Evolutionary conservation across 208 protist genomes (phyloP), one percentile per base, ranked within the genome.

Genomic region (Trypanosoma mega): DNA sequence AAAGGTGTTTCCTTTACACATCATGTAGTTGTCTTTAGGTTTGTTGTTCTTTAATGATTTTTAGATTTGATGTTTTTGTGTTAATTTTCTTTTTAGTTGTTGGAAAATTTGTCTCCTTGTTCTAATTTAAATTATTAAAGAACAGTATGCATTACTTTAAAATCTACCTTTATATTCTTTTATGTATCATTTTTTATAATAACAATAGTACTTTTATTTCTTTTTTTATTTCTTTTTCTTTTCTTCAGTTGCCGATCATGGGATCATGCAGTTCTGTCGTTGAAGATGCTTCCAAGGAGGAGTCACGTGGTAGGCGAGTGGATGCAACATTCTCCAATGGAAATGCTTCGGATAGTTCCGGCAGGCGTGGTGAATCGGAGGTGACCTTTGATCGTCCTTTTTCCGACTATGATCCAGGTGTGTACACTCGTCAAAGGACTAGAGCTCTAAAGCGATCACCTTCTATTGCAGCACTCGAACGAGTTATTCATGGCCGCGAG

Each of bases 381-480:
- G 1, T 55, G n/a, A 48, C 51, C n/a, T 68, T 68, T 43, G 33
- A n/a, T n/a, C n/a, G n/a, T n/a, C n/a, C n/a, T n/a, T n/a, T n/a
- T n/a, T n/a, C 41, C 1, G 48, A 52, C 24, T 63, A 71, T 36
- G 34, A 71, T 50, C 37, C 46, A 24, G 54, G 39, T 34, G 29
- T 57, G 21, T 57, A 39, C 29, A 29, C 24, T 12, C 18, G 11
- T 46, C 30, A 34, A 20, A 20, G 11, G 30, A 29, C 9, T 24
- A 4, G 2, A 9, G 36, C 27, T 24, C 37, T 33, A 36, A 71
- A 72, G 63, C 45, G 71, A 39, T 78, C 76, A 0, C 57, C 60
- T 0, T 76, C 61, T 30, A 63, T 79, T 14, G 64, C 52, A 30
- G 48, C 74, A 46, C 50, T 78, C 43, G 54, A 76, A 37, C 72